Evolutionary conservation across 306 rosid species (phyloP), one percentile per base, ranked within the genome.

Genomic region (Alnus glutinosa): DNA sequence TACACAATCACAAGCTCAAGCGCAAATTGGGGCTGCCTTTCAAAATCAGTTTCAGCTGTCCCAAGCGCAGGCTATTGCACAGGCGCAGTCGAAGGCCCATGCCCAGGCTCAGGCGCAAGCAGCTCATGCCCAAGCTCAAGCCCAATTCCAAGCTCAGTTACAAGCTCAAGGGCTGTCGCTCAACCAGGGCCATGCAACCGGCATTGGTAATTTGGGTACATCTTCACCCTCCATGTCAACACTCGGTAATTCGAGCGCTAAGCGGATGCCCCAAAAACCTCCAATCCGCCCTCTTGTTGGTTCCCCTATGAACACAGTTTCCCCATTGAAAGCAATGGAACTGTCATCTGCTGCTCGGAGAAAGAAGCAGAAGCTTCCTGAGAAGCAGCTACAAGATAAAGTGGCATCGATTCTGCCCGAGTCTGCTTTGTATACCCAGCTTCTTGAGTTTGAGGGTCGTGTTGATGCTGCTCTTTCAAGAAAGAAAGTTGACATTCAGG

Each of bases 401-500:
- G 93, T 96, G 78, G 98, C 99, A 52, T 93, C 97, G 11, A 86
- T 96, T 30, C 80, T 96, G 48, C 99, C 99, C 0, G 97, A 96
- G 78, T 96, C 99, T 63, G 94, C 97, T 37, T 85, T 96, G 12
- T 96, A 96, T 68, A 96, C 99, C 44, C 98, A 96, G 85, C 99
- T 96, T 84, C 97, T 96, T 0, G 98, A 96, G 88, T 96, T 96
- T 63, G 99, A 96, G 84, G 83, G 94, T 59, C 97, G 98, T 37
- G 96, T 96, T 14, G 99, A 93, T 82, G 81, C 98, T 28, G 93
- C 98, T 2, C 99, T 96, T 42, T 50, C 90, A 55, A 90, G 99
- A 82, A 96, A 96, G 94, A 96, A 96, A 78, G 92, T 93, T 36
- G 99, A 96, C 81, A 96, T 96, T 67, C 99, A 96, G 75, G 99